Percentiles rank a stretch among this genome's conserved stretches.
Evolutionary conservation across 2,329 filamentous ascomycete genomes (phyloP).

Genomic region (Botrytis aclada): DNA sequence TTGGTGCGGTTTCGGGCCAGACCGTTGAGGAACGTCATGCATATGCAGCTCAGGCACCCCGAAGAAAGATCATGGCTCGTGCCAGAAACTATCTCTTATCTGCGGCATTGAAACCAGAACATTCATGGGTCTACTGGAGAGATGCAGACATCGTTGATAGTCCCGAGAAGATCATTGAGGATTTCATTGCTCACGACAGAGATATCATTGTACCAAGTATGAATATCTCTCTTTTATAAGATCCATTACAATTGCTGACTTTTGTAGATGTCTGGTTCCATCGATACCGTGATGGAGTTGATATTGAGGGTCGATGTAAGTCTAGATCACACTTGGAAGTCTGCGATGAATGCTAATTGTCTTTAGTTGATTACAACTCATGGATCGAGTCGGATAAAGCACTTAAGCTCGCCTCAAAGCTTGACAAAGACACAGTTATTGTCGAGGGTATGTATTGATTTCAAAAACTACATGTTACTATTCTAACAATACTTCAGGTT

Average conservation of each 20-base stretch:
- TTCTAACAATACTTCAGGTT: conserved; percentile 53
- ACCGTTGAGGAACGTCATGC: conserved; percentile 78
- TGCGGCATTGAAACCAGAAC: conserved; percentile 82
- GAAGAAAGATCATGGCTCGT: conserved; percentile 83
- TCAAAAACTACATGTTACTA: background rate
- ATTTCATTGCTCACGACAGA: conserved; percentile 89
- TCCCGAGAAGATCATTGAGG: conserved; percentile 82
- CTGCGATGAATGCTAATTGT: conserved; percentile 23
- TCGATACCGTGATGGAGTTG: conserved; percentile 68
- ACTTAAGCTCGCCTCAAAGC: conserved; percentile 65
- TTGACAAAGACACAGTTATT: conserved; percentile 78
- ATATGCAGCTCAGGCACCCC: conserved; percentile 82
- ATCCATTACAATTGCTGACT: conserved; percentile 32
- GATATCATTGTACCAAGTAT: conserved; percentile 94
- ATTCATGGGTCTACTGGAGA: conserved; percentile 98
- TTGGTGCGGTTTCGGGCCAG: conserved; percentile 62
- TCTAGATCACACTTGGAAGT: conserved; percentile 35
- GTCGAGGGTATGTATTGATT: conserved; percentile 66
- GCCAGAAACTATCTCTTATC: conserved; percentile 90
- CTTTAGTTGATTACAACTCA: conserved; percentile 91
- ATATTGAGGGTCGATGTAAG: conserved; percentile 94
- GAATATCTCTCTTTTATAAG: conserved; percentile 38
- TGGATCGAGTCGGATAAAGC: conserved; percentile 93
- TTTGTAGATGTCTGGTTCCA: conserved; percentile 91
- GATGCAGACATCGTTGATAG: conserved; percentile 96